Evolutionary conservation across 306 rosid species (phyloP), one percentile per base, ranked within the genome.

Genomic region (Dalbergia oliveri): DNA sequence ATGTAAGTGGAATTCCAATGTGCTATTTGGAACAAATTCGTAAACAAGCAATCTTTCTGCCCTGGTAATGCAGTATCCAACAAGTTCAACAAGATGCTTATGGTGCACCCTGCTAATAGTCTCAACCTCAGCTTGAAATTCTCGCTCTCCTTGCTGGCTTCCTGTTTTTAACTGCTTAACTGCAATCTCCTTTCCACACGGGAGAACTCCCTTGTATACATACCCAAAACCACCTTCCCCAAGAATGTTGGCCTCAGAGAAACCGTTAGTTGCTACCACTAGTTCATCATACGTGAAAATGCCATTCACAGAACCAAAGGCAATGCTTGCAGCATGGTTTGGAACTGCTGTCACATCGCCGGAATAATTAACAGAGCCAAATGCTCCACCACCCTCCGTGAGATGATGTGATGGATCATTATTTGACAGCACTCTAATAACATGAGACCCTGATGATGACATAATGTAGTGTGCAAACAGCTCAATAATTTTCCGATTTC

Each of bases 191-290:
- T 82, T 88, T 60, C 91, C 88, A 81, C 80, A 39, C 4, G 76
- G 78, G 19, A 90, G 88, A 53, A 88, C 80, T 60, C 93, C 93
- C 72, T 84, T 86, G 77, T 86, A 73, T 5, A 88, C 93, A 47
- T 68, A 82, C 31, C 91, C 90, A 45, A 90, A 90, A 33, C 90
- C 91, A 23, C 93, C 93, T 80, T 90, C 69, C 16, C 94, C 88
- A 11, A 88, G 84, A 51, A 88, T 86, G 73, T 88, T 90, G 71
- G 75, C 62, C 41, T 79, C 87, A 14, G 88, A 77, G 82, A 90
- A 88, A 19, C 87, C 76, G 13, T 64, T 77, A 18, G 94, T 88
- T 34, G 94, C 91, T 49, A 13, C 80, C 8, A 50, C 57, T 57
- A 90, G 16, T 31, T 88, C 87, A 21, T 83, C 86, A 60, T 86